A percentile compares a stretch with the other conserved stretches of the same genome.
Conservation (phyloP, 495 filamentous ascomycete genomes). For the Cryomyces antarcticus region DNA sequence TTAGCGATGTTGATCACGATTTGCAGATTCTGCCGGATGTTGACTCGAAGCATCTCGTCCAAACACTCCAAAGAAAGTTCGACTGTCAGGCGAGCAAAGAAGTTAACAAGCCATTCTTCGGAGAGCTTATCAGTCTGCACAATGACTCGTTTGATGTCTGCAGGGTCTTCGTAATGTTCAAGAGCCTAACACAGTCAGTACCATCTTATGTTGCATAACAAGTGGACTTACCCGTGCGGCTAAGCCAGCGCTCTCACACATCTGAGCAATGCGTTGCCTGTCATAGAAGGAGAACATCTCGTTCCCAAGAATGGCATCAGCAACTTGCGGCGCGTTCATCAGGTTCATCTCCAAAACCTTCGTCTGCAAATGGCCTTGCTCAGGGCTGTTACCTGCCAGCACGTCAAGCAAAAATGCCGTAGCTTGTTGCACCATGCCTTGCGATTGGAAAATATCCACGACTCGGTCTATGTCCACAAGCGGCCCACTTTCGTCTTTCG, state of each 20-base stretch:
- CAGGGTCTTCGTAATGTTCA: conserved; percentile 82
- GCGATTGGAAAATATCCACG: conserved; percentile 90
- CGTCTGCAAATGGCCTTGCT: conserved; percentile 84
- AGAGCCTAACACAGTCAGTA: conserved; percentile 28
- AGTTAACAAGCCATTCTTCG: conserved; percentile 75
- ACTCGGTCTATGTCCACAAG: conserved; percentile 87
- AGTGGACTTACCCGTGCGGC: conserved; percentile 5
- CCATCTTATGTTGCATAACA: too few species aligned
- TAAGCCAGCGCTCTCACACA: conserved; percentile 66
- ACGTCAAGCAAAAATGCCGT: conserved; percentile 94
- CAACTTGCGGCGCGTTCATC: conserved; percentile 86
- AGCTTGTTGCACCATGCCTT: conserved; percentile 92
- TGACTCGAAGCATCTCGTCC: conserved; percentile 84
- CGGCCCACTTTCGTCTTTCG: conserved; percentile 64
- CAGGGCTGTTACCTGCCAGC: conserved; percentile 79
- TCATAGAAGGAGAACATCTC: conserved; percentile 97
- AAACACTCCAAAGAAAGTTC: conserved; percentile 88
- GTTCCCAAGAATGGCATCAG: conserved; percentile 90
- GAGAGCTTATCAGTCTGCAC: conserved; percentile 67
- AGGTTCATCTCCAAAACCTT: conserved; percentile 96
- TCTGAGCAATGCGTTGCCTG: conserved; percentile 59
- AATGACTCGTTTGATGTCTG: conserved; percentile 70
- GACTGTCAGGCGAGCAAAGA: conserved; percentile 81
- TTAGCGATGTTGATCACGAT: conserved; percentile 86
- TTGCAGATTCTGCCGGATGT: conserved; percentile 92